Percentiles rank a stretch among this genome's conserved stretches.
These are phyloP conservation scores for Tricholoma terreum DNA, from an alignment of 768 basidiomycete species.

Conservation along the genomic window DNA sequence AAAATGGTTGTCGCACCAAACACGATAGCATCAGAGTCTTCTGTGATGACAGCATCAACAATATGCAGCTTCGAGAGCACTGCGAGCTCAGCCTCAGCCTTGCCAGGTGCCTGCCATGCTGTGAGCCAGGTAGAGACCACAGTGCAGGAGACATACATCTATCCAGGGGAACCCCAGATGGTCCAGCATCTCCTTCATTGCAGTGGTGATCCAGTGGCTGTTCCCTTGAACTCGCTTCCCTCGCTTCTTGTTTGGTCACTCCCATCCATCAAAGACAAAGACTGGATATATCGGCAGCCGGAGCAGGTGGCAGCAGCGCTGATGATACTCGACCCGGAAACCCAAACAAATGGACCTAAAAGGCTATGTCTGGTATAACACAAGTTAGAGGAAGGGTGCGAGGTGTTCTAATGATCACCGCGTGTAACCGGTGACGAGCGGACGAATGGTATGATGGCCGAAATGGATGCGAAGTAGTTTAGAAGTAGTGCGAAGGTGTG, in stretches of 20 bases:
- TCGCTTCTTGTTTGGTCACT: constrained; percentile 1
- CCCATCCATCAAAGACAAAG: constrained; percentile 10
- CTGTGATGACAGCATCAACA: background rate
- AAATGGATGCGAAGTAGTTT: too few relatives aligned
- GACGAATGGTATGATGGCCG: too few relatives aligned
- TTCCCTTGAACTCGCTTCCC: background rate
- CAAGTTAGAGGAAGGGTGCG: too few relatives aligned
- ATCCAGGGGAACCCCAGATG: constrained; percentile 3
- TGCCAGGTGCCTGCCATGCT: background rate
- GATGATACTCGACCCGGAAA: too few relatives aligned
- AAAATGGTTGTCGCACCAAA: background rate
- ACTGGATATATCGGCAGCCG: constrained; percentile 5
- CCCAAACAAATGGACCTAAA: too few relatives aligned
- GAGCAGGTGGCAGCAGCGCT: constrained; percentile 6
- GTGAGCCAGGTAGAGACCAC: too few relatives aligned
- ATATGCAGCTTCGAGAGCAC: background rate
- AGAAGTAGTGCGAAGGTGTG: too few relatives aligned
- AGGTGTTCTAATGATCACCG: too few relatives aligned
- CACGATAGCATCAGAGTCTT: background rate
- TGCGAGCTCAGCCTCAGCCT: background rate
- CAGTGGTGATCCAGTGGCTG: constrained; percentile 1
- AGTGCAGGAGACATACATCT: constrained; percentile 1
- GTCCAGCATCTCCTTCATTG: constrained; percentile 7
- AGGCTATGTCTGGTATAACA: too few relatives aligned
- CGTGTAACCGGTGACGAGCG: too few relatives aligned